These are phyloP conservation scores for Suillus decipiens DNA, from an alignment of 768 basidiomycete genomes.

Conservation along the genomic window DNA sequence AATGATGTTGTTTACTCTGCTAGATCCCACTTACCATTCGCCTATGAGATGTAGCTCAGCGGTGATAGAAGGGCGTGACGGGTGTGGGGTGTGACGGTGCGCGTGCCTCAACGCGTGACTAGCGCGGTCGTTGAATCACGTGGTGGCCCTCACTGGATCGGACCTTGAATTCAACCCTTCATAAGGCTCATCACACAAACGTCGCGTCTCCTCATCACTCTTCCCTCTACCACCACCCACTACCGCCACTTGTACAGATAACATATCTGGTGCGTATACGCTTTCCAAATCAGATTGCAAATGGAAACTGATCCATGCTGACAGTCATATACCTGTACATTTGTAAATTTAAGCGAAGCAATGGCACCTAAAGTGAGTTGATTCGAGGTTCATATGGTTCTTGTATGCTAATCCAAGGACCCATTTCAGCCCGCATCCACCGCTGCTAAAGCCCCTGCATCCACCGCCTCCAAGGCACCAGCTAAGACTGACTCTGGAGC, in stretches of 20 bases:
- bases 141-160: conserved; percentile 27
- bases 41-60: background rate
- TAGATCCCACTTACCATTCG: conserved; percentile 2
- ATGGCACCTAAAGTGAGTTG: conserved; percentile 41
- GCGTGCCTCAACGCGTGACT: conserved; percentile 34
- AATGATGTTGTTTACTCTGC: background rate
- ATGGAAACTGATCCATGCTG: conserved; percentile 15
- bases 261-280: conserved; percentile 26
- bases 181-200: conserved; percentile 32
- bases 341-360: conserved; percentile 31
- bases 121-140: conserved; percentile 38
- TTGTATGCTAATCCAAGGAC: conserved; percentile 18
- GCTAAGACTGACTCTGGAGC: conserved; percentile 43
- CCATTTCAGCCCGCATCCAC: conserved; percentile 41
- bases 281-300: conserved; percentile 5
- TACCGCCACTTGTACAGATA: conserved; percentile 17
- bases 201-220: conserved; percentile 31
- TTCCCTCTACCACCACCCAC: conserved; percentile 34
- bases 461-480: conserved; percentile 62
- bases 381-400: background rate
- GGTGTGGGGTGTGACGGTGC: conserved; percentile 12
- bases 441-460: conserved; percentile 44
- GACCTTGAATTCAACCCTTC: conserved; percentile 39
- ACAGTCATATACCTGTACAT: conserved; percentile 35
- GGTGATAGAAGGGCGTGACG: background rate